These are phyloP conservation scores for Monosporascus sp. DNA, from an alignment of 2,329 filamentous ascomycete species.

Conservation along the genomic window DNA sequence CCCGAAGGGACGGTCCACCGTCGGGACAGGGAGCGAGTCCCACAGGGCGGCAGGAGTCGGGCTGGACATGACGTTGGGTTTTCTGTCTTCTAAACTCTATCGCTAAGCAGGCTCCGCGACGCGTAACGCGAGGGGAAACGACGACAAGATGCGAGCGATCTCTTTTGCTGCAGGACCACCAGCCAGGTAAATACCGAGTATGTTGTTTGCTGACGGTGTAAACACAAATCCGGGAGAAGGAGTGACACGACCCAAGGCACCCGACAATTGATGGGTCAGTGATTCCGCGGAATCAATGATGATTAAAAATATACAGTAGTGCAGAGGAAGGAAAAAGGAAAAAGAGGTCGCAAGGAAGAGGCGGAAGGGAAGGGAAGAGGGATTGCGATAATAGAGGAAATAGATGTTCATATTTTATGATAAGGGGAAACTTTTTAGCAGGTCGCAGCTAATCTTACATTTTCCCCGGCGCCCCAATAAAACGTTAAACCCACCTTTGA, in stretches of 20 bases:
- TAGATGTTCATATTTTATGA: not conserved
- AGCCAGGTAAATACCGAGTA: not conserved
- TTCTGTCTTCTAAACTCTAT: not conserved
- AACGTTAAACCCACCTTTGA: too few species aligned
- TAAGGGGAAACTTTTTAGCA: not conserved
- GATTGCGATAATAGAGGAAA: not conserved
- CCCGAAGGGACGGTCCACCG: constrained; percentile 88
- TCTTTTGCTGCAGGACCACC: too few species aligned
- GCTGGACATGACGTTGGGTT: constrained; percentile 18
- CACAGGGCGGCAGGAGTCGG: constrained; percentile 38
- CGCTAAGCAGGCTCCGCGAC: not conserved
- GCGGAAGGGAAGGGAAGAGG: constrained; percentile 5
- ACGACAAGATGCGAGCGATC: too few species aligned
- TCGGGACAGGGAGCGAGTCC: constrained; percentile 62
- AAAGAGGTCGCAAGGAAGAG: constrained; percentile 12
- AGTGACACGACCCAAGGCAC: constrained; percentile 30
- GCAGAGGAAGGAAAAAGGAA: constrained; percentile 7
- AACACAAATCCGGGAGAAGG: constrained; percentile 32
- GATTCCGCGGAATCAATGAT: not conserved
- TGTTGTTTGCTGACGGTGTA: constrained; percentile 17
- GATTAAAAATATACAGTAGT: not conserved
- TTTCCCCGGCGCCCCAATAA: too few species aligned
- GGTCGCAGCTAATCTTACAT: too few species aligned
- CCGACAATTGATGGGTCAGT: not conserved
- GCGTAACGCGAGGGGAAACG: too few species aligned